Percentiles rank a stretch among this genome's conserved stretches.
These are phyloP conservation scores for Polygonum aviculare DNA, from an alignment of 148 eudicot genomes.

Conservation along the genomic window DNA sequence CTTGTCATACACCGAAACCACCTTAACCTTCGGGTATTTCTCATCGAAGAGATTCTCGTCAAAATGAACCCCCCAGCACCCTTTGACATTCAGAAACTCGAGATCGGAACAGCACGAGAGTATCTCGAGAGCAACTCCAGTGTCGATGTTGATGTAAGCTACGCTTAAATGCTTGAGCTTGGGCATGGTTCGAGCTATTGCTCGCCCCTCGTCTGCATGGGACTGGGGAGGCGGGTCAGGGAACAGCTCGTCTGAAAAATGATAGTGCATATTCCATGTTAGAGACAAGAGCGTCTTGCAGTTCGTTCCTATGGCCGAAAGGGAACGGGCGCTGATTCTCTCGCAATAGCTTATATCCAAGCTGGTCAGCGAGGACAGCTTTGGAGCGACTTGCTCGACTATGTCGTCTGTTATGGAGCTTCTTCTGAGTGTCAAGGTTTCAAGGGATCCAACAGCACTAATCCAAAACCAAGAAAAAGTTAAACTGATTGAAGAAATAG, in stretches of 20 bases:
- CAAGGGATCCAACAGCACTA: constrained; percentile 52
- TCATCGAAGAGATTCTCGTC: constrained; percentile 34
- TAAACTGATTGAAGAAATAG: background rate
- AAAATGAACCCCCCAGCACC: constrained; percentile 54
- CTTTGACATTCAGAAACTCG: constrained; percentile 53
- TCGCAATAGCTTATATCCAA: constrained; percentile 55
- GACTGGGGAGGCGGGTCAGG: background rate
- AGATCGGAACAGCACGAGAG: constrained; percentile 39
- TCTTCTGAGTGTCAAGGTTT: constrained; percentile 35
- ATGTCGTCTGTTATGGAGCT: constrained; percentile 42
- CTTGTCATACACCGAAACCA: constrained; percentile 31
- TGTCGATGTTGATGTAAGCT: constrained; percentile 40
- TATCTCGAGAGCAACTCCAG: constrained; percentile 37
- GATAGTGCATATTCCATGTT: constrained; percentile 48
- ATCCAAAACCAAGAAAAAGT: constrained; percentile 14
- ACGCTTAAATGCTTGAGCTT: constrained; percentile 56
- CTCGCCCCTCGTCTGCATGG: constrained; percentile 48
- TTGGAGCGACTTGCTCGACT: constrained; percentile 45
- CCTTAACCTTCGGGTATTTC: constrained; percentile 37
- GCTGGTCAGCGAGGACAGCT: constrained; percentile 30
- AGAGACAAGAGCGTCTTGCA: constrained; percentile 42
- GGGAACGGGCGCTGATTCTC: constrained; percentile 30
- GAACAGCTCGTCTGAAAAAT: constrained; percentile 13
- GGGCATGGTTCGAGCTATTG: constrained; percentile 60
- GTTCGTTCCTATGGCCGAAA: constrained; percentile 53